Percentiles rank a stretch among this genome's conserved stretches.
These are phyloP conservation scores for Alloteropsis angusta DNA, from an alignment of 202 grass and related monocot genomes.

Conservation along the genomic window DNA sequence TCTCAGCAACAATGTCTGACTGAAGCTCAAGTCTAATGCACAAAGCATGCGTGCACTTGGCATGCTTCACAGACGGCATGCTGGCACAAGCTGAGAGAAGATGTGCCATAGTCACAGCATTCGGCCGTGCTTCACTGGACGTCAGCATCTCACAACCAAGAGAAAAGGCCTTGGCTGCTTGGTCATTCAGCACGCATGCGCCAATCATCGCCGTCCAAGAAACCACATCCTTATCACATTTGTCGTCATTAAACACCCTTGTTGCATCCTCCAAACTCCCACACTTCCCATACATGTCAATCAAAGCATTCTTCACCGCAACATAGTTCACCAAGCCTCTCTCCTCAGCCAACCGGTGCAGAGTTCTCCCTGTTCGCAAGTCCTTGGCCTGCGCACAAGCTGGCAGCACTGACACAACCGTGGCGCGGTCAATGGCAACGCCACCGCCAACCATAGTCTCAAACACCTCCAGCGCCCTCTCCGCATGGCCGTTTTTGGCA, in stretches of 20 bases:
- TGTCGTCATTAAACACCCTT: conserved; percentile 39
- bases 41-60: conserved; percentile 40
- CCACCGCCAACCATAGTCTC: conserved; percentile 24
- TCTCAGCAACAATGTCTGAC: conserved; percentile 51
- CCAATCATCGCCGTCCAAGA: conserved; percentile 83
- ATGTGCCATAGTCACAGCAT: conserved; percentile 70
- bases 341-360: conserved; percentile 41
- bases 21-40: conserved; percentile 50
- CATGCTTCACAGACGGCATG: conserved; percentile 35
- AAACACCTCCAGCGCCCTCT: conserved; percentile 51
- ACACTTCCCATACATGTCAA: conserved; percentile 74
- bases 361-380: conserved; percentile 35
- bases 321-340: conserved; percentile 33
- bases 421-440: conserved; percentile 36
- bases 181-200: conserved; percentile 39
- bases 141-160: conserved; percentile 46
- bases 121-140: conserved; percentile 35
- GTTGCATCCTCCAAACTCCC: conserved; percentile 41
- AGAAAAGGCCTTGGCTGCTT: conserved; percentile 37
- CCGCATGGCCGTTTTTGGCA: conserved; percentile 40
- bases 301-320: conserved; percentile 42
- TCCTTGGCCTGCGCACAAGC: conserved; percentile 47
- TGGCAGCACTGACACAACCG: conserved; percentile 46
- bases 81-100: conserved; percentile 58
- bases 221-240: conserved; percentile 52